Base-by-base conservation (phyloP, 176 grass and related monocot genomes). In the Musa schizocarpa region DNA sequence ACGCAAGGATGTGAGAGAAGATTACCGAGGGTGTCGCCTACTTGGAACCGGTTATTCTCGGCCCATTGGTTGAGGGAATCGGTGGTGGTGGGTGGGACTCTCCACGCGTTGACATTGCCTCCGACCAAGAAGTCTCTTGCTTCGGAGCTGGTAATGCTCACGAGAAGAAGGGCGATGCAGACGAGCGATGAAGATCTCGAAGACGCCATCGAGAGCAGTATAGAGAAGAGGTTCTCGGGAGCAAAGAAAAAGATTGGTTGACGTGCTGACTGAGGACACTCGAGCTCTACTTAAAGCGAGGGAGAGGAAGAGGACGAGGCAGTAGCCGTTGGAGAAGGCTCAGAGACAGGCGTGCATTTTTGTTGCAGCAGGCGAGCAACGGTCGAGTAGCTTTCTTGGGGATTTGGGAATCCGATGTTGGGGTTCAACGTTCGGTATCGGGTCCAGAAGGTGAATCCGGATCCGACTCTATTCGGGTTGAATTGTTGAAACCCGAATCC, bases 21-120 rank as follows among this genome's bases (percentile, higher is more conserved):
- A 1, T 81, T 82, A 86, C 85, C 70, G 29, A 86, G 85, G 24
- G 75, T 71, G 67, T 86, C 85, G 25, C 85, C 80, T 13, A 86
- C 69, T 86, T 71, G 79, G 75, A 86, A 86, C 0, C 85, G 80
- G 21, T 63, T 82, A 11, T 76, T 61, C 75, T 79, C 85, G 9
- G 85, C 85, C 85, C 85, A 86, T 70, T 82, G 72, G 70, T 86
- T 86, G 85, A 86, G 85, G 27, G 80, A 59, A 50, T 74, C 76
- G 21, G 70, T 75, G 29, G 76, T 64, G 5, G 80, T 75, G 48
- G 76, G 11, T 14, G 85, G 80, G 5, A 86, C 50, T 52, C 53
- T 55, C 85, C 85, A 86, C 13, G 80, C 52, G 43, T 79, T n/a
- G 27, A 19, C 57, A 48, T 21, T 75, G 63, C 80, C 85, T 62